Percentiles rank a stretch among this genome's conserved stretches.
Evolutionary conservation across 2,329 filamentous ascomycete genomes (phyloP).

Genomic region (Phialophora macrospora): DNA sequence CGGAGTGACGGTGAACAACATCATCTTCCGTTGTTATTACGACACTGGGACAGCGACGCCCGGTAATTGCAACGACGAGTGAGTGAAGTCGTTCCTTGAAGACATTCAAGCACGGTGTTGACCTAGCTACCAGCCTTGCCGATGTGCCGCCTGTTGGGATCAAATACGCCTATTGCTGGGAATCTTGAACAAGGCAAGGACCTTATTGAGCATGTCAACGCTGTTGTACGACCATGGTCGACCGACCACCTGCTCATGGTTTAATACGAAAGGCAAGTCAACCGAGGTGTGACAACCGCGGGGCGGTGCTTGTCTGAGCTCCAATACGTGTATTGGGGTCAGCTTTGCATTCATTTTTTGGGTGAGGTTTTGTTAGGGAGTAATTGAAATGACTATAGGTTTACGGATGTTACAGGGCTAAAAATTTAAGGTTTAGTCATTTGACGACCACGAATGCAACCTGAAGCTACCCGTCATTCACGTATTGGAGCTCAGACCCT

Average conservation of each 20-base stretch:
- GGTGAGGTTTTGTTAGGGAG: too few relatives aligned
- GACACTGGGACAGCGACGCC: slow-evolving; percentile 1
- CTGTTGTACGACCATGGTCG: too few relatives aligned
- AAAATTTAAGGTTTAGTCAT: too few relatives aligned
- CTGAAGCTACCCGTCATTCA: too few relatives aligned
- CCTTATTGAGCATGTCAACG: too few relatives aligned
- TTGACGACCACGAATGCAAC: too few relatives aligned
- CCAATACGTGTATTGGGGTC: too few relatives aligned
- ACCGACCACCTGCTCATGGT: not conserved
- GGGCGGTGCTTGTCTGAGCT: not conserved
- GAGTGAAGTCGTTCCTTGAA: not conserved
- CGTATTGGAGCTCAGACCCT: too few relatives aligned
- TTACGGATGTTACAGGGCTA: too few relatives aligned
- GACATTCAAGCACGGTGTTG: too few relatives aligned
- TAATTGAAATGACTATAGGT: too few relatives aligned
- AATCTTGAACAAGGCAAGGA: not conserved
- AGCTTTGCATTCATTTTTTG: too few relatives aligned
- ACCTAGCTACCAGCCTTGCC: not conserved
- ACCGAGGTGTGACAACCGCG: not conserved
- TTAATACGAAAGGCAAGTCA: not conserved
- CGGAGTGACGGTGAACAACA: slow-evolving; percentile 1
- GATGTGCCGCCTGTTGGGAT: slow-evolving; percentile 12
- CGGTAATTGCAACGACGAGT: slow-evolving; percentile 20
- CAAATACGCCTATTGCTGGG: slow-evolving; percentile 20
- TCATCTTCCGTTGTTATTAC: slow-evolving; percentile 12